Conservation (phyloP, 108 stramenopile genomes). For the Seminavis robusta region DNA sequence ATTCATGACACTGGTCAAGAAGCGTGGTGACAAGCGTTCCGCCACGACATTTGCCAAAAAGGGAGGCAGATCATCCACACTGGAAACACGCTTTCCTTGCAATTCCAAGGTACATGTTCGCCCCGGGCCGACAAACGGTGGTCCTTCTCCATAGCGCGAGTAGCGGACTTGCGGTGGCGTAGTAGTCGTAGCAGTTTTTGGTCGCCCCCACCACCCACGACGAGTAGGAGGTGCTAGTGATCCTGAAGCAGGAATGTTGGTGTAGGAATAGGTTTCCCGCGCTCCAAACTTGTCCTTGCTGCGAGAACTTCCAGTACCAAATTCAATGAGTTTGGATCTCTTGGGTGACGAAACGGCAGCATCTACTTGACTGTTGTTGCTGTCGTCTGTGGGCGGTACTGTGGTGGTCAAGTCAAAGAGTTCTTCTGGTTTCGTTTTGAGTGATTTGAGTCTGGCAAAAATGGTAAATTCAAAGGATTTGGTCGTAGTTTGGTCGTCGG, state of each 20-base stretch:
- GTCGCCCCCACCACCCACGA: background rate
- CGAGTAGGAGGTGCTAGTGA: background rate
- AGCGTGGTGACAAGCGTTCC: too few relatives aligned
- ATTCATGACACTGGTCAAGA: too few relatives aligned
- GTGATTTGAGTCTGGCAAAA: slow-evolving; percentile 30
- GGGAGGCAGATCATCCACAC: too few relatives aligned
- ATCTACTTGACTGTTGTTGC: background rate
- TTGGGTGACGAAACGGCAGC: slow-evolving; percentile 1
- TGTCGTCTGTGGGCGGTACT: too few relatives aligned
- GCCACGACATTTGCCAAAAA: too few relatives aligned
- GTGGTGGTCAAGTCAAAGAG: slow-evolving; percentile 26
- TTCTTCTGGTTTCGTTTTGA: slow-evolving; percentile 20
- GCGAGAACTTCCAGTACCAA: background rate
- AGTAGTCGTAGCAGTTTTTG: background rate
- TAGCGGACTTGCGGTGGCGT: slow-evolving; percentile 34
- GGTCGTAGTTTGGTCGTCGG: slow-evolving; percentile 2
- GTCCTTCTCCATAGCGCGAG: slow-evolving; percentile 83
- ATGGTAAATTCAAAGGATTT: slow-evolving; percentile 42
- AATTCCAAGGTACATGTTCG: slow-evolving; percentile 73
- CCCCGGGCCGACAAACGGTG: slow-evolving; percentile 77
- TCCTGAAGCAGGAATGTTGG: background rate
- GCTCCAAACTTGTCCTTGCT: slow-evolving; percentile 41
- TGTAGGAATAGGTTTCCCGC: slow-evolving; percentile 69
- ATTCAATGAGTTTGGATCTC: background rate
- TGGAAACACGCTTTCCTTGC: slow-evolving; percentile 39